These are phyloP conservation scores for Rosa rugosa DNA, from an alignment of 306 rosid genomes.

Conservation along the genomic window DNA sequence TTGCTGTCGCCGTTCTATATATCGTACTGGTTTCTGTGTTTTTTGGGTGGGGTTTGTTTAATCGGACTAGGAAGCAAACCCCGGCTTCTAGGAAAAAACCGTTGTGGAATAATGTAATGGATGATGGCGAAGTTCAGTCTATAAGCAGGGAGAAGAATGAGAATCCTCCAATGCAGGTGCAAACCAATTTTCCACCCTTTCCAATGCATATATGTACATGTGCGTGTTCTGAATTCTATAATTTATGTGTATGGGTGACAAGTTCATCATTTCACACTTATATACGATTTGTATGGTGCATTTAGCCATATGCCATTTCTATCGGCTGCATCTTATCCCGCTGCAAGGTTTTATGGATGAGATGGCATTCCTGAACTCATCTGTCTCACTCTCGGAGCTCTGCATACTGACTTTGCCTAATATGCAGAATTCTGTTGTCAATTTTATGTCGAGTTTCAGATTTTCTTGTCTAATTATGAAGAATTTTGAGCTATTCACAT, in stretches of 20 bases:
- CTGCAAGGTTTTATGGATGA: not conserved
- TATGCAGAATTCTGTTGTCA: not conserved
- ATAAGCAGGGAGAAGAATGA: slow-evolving; percentile 64
- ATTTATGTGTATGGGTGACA: not conserved
- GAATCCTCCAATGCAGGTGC: slow-evolving; percentile 76
- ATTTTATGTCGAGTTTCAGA: not conserved
- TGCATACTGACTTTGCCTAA: not conserved
- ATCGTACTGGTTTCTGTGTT: slow-evolving; percentile 56
- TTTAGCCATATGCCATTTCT: not conserved
- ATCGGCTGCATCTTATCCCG: not conserved
- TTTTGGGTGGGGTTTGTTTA: slow-evolving; percentile 81
- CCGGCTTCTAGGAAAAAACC: slow-evolving; percentile 49
- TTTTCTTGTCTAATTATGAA: not conserved
- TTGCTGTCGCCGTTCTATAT: slow-evolving; percentile 62
- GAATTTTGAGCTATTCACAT: not conserved
- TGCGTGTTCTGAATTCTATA: not conserved
- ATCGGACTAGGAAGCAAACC: slow-evolving; percentile 53
- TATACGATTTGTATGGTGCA: not conserved
- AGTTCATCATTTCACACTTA: slow-evolving; percentile 1
- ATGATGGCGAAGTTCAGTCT: slow-evolving; percentile 50
- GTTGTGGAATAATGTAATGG: slow-evolving; percentile 50
- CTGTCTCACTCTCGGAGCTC: not conserved
- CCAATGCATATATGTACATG: not conserved
- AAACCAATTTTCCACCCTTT: slow-evolving; percentile 26
- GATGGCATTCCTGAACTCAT: slow-evolving; percentile 7